phyloP scores from a whole-genome alignment of 495 filamentous ascomycete species.

The Ramalina intermedia region DNA sequence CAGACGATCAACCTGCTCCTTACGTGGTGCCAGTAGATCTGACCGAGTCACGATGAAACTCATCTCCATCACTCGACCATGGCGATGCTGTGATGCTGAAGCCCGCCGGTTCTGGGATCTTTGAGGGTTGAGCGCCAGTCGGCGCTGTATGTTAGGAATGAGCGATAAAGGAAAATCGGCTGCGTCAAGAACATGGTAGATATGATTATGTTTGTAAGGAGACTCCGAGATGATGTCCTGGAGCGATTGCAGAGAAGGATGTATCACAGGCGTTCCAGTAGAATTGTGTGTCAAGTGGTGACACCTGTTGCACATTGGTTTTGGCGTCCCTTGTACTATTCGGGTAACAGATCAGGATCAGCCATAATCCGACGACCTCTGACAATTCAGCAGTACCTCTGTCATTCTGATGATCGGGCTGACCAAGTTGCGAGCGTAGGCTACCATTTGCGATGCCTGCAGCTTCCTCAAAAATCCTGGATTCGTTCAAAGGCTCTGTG shows the following conservation, averaged over 20 bases:
- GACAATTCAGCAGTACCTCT: background rate
- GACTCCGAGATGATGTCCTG: constrained; percentile 71
- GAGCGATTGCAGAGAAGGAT: constrained; percentile 66
- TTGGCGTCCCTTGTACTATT: background rate
- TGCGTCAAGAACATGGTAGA: constrained; percentile 96
- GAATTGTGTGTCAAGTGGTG: constrained; percentile 66
- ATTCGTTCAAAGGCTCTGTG: constrained; percentile 1
- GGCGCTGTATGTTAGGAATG: constrained; percentile 45
- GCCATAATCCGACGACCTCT: too few species aligned
- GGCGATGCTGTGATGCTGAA: constrained; percentile 42
- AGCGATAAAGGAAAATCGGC: constrained; percentile 94
- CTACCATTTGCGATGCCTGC: constrained; percentile 25
- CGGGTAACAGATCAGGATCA: background rate
- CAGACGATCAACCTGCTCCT: constrained; percentile 64
- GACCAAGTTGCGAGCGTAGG: constrained; percentile 27
- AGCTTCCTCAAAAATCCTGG: constrained; percentile 12
- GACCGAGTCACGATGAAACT: constrained; percentile 83
- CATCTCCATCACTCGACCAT: constrained; percentile 44
- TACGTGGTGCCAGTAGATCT: constrained; percentile 68
- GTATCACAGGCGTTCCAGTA: constrained; percentile 49
- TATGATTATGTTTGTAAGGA: constrained; percentile 72
- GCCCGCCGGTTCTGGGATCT: constrained; percentile 66
- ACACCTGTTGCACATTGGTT: constrained; percentile 70
- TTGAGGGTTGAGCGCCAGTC: constrained; percentile 47
- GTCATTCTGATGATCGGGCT: constrained; percentile 6